Evolutionary conservation across 1,284 basidiomycete species (phyloP), one percentile per base, ranked within the genome.

Genomic region (Termitomyces sp.): DNA sequence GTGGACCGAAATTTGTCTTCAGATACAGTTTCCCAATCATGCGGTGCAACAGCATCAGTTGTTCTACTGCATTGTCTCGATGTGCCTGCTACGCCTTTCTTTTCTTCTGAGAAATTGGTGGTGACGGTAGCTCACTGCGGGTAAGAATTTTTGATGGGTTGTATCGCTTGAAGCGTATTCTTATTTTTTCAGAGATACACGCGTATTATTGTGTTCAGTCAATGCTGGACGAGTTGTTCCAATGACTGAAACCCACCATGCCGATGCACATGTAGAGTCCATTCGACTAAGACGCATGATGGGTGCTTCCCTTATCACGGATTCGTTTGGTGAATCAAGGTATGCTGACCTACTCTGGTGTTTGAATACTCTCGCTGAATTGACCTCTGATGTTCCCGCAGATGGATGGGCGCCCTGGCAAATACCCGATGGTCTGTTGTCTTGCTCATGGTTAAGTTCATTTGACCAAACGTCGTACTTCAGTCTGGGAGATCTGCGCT

Each of bases 371-470:
- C n/a, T 24, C 3, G 5, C 9, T 33, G 6, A 52, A 44, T 9
- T n/a, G 8, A 28, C 26, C 45, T 13, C 42, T n/a, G 28, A 26
- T 49, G 46, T 38, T 49, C 13, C 21, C 57, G 13, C 54, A 89
- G 90, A 41, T 98, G 94, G 94, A 98, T 98, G 88, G 96, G 96
- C 7, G 92, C 88, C 1, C 76, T 99, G 19, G 92, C 89, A 43
- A 99, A 98, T 64, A 98, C 97, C 8, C 77, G 96, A 68, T 89
- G 91, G 83, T 92, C 70, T 31, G 43, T 50, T 31, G 9, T n/a
- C 52, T 34, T 31, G 10, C n/a, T 31, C 43, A 41, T 41, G 19
- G 8, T 26, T 9, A 33, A 56, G n/a, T 26, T 58, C 28, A 39
- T 49, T 63, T 47, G 12, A 31, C 45, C 12, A 26, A 42, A 30